Evolutionary conservation across 371 early-diverging fungal species (phyloP).

Genomic region (Rhizopus arrhizus): DNA sequence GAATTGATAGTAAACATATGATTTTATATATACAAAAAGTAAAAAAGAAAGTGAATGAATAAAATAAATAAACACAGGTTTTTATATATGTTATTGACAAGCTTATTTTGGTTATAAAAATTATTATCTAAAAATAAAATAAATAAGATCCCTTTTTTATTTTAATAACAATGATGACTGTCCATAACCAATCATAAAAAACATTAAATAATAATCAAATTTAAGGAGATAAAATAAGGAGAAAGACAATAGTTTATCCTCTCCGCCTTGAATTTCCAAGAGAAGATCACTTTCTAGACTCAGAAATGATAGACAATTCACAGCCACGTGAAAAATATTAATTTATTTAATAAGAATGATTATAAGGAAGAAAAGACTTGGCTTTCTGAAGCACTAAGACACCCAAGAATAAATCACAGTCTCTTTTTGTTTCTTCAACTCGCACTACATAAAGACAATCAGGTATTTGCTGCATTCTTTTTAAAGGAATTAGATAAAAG

Average conservation of each 20-base stretch:
- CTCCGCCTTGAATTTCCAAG: no score
- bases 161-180: not conserved
- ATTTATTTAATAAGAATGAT: not conserved
- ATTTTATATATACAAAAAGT: not conserved
- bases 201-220: not conserved
- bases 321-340: no score
- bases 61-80: no score
- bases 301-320: no score
- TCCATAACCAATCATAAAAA: not conserved
- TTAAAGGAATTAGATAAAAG: conserved; percentile 72
- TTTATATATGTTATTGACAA: not conserved
- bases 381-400: conserved; percentile 55
- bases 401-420: conserved; percentile 53
- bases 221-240: not conserved
- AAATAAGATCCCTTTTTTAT: not conserved
- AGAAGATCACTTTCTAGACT: no score
- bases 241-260: not conserved
- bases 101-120: not conserved
- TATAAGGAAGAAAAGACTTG: not conserved
- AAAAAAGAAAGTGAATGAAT: not conserved
- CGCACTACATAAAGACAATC: conserved; percentile 53
- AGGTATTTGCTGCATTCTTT: conserved; percentile 55
- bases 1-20: not conserved
- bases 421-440: conserved; percentile 42
- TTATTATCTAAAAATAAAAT: not conserved